These are phyloP conservation scores for Colletotrichum sp. DNA, from an alignment of 2,329 filamentous ascomycete genomes.

Conservation along the genomic window DNA sequence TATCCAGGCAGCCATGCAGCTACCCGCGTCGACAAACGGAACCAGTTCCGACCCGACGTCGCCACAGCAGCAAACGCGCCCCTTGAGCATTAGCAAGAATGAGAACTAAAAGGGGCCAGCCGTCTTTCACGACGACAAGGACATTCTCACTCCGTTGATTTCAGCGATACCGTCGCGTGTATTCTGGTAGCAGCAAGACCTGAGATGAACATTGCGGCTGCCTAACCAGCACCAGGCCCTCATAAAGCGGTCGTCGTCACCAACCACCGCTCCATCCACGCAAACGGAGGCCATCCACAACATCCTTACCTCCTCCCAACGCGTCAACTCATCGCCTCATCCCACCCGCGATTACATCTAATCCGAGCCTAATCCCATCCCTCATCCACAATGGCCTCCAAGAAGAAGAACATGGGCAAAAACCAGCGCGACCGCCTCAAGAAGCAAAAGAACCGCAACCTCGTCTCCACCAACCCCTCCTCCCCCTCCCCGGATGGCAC, in stretches of 20 bases:
- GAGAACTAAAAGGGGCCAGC: not conserved
- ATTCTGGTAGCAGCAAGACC: rapidly evolving
- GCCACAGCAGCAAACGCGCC: not conserved
- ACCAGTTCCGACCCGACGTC: not conserved
- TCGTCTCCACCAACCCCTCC: not conserved
- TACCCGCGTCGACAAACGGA: not conserved
- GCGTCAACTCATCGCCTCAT: rapidly evolving
- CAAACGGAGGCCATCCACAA: not conserved
- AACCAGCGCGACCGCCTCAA: not conserved
- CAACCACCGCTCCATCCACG: not conserved
- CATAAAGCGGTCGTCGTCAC: not conserved
- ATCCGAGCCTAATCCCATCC: not conserved
- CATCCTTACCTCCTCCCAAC: not conserved
- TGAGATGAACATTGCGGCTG: not conserved
- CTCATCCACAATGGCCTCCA: not conserved
- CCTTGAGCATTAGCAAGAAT: rapidly evolving
- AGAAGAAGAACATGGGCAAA: not conserved
- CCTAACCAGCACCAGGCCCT: not conserved
- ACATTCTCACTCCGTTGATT: not conserved
- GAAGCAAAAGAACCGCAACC: not conserved
- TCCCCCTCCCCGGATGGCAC: not conserved
- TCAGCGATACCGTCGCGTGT: rapidly evolving
- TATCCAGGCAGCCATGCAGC: not conserved
- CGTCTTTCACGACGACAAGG: rapidly evolving
- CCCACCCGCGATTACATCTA: rapidly evolving